A percentile compares a stretch with the other conserved stretches of the same genome.
Conservation (phyloP, 1,284 basidiomycete genomes). For the Trichosporon sp. region DNA sequence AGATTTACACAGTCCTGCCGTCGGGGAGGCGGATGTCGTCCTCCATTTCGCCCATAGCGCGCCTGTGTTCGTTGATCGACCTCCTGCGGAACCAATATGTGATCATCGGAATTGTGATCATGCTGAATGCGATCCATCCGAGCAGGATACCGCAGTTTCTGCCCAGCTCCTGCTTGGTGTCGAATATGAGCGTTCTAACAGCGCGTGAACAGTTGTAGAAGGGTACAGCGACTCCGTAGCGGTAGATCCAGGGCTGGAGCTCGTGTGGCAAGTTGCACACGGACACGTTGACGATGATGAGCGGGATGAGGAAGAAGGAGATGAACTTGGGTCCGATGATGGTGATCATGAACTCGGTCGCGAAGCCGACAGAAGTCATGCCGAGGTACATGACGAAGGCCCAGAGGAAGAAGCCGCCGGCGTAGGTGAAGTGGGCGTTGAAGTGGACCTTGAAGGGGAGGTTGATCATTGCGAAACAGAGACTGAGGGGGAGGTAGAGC, state of each 20-base stretch:
- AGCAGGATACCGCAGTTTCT: constrained; percentile 52
- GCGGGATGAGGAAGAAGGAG: constrained; percentile 41
- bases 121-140: constrained; percentile 49
- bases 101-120: constrained; percentile 48
- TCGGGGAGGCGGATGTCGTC: constrained; percentile 5
- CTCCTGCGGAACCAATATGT: constrained; percentile 49
- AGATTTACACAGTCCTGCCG: no score
- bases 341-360: constrained; percentile 54
- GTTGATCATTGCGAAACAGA: constrained; percentile 59
- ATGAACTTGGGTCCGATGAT: constrained; percentile 43
- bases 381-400: constrained; percentile 64
- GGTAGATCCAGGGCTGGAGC: constrained; percentile 61
- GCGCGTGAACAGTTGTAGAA: constrained; percentile 72
- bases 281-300: constrained; percentile 66
- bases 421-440: constrained; percentile 45
- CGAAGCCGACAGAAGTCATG: constrained; percentile 50
- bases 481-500: constrained; percentile 60
- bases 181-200: constrained; percentile 62
- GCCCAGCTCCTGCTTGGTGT: constrained; percentile 57
- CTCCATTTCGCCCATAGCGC: constrained; percentile 5
- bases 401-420: constrained; percentile 63
- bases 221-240: constrained; percentile 56
- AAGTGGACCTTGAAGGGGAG: constrained; percentile 59
- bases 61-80: constrained; percentile 25
- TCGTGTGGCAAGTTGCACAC: constrained; percentile 59